Evolutionary conservation across 148 eudicot genomes (phyloP), one percentile per base, ranked within the genome.

Genomic region (Chenopodium quinoa): DNA sequence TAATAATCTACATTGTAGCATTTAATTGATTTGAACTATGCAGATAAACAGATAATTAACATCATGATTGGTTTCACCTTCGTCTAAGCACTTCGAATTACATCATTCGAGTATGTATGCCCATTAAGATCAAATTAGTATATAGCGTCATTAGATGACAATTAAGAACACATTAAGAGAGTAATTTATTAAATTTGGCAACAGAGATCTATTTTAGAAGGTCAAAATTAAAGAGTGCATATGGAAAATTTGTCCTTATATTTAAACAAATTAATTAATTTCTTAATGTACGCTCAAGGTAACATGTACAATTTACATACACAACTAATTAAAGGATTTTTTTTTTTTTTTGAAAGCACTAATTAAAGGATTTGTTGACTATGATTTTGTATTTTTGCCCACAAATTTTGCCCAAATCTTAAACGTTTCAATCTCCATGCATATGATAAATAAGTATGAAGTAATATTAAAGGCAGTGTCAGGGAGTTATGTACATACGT

Each of bases 391-490:
- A 31, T 22, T 31, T 79, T 69, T 25, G 12, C 65, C 78, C 27
- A 22, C 67, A 34, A 60, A 7, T 62, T 32, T 77, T 34, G 79
- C 70, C 31, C 62, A 0, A 8, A 27, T 25, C 47, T 52, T 31
- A 46, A 47, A 10, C 12, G 54, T 40, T 47, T 48, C 63, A 12
- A 25, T 78, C 72, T 78, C 72, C 47, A 50, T 78, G 12, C 16
- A 56, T 56, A 68, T 71, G 76, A 80, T 6, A 16, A 77, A 56
- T 56, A 16, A 3, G 17, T 34, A 25, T 69, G 84, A 75, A 82
- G 80, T 76, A 56, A 70, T 62, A 62, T 58, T 47, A 70, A 82
- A 78, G 84, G 25, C 27, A 68, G 44, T 76, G 75, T 82, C 63
- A 52, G 50, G 40, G 40, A 82, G 40, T 69, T 56, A n/a, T 76